Conservation (phyloP, 495 filamentous ascomycete species). For the Pseudomonodictys pantanalensis region DNA sequence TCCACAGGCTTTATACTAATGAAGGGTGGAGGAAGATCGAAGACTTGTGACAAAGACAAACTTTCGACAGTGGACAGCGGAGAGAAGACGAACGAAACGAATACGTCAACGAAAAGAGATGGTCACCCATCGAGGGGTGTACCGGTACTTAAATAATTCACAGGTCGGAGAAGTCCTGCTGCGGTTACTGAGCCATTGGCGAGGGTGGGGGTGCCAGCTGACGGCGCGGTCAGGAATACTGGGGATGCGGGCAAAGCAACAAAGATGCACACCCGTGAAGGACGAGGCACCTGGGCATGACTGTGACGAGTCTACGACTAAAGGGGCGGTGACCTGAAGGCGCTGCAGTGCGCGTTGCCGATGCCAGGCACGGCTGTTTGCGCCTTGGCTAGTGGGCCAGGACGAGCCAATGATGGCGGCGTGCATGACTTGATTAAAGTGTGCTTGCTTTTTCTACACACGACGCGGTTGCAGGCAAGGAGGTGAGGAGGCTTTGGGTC, state of each 20-base stretch:
- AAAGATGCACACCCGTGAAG: slow-evolving; percentile 20
- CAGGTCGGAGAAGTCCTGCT: slow-evolving; percentile 22
- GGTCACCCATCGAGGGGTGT: slow-evolving; percentile 19
- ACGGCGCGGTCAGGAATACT: slow-evolving; percentile 23
- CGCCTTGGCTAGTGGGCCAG: slow-evolving; percentile 1
- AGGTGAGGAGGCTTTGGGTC: slow-evolving; percentile 18
- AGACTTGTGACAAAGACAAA: slow-evolving; percentile 25
- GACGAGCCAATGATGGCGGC: slow-evolving; percentile 2
- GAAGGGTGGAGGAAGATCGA: slow-evolving; percentile 2
- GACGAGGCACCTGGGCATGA: slow-evolving; percentile 29
- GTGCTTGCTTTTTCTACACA: slow-evolving; percentile 25
- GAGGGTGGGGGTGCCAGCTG: slow-evolving; percentile 37
- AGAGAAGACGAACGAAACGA: slow-evolving; percentile 11
- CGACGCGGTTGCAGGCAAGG: slow-evolving; percentile 9
- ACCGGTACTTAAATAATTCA: slow-evolving; percentile 31
- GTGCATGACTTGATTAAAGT: slow-evolving; percentile 14
- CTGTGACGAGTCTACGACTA: slow-evolving; percentile 21
- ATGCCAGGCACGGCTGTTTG: slow-evolving; percentile 31
- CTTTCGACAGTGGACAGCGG: background rate
- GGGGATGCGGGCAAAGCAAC: slow-evolving; percentile 27
- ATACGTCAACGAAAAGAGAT: slow-evolving; percentile 25
- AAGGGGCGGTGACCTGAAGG: slow-evolving; percentile 34
- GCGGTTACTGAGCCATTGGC: slow-evolving; percentile 5
- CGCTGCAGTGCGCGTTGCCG: slow-evolving; percentile 29
- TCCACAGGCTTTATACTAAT: slow-evolving; percentile 8